Evolutionary conservation across 495 filamentous ascomycete genomes (phyloP).

Genomic region (Amphirosellinia nigrospora): DNA sequence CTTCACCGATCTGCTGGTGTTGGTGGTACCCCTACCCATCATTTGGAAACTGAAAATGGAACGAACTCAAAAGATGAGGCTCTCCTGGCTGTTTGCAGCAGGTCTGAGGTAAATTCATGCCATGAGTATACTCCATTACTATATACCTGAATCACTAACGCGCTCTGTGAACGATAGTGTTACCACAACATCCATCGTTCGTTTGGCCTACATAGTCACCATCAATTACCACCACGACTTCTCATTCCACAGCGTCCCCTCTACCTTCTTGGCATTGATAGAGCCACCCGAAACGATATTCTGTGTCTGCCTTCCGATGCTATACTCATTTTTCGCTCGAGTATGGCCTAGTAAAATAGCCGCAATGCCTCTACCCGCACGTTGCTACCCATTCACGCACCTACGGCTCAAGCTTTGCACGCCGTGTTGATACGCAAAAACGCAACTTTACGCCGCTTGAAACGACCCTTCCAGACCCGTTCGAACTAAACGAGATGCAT

Average conservation of each 20-base stretch:
- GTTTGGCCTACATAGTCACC: conserved; percentile 21
- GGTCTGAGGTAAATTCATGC: conserved; percentile 13
- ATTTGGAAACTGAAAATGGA: conserved; percentile 28
- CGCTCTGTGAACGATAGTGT: conserved; percentile 4
- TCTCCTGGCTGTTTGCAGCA: conserved; percentile 20
- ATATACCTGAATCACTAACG: not conserved
- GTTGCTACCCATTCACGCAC: conserved; percentile 4
- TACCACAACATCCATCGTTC: conserved; percentile 19
- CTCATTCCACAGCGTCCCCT: conserved; percentile 22
- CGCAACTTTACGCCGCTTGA: conserved; percentile 18
- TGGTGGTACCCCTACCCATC: conserved; percentile 17
- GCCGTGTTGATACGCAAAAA: conserved; percentile 13
- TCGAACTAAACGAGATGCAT: conserved; percentile 24
- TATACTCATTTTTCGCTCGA: conserved; percentile 16
- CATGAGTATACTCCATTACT: not conserved
- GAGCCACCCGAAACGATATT: conserved; percentile 21
- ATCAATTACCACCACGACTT: conserved; percentile 28
- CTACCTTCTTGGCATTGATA: conserved; percentile 21
- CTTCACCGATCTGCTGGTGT: conserved; percentile 24
- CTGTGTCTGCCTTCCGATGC: conserved; percentile 25
- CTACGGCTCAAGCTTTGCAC: conserved; percentile 10
- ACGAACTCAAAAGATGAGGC: conserved; percentile 22
- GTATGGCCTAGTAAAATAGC: not conserved
- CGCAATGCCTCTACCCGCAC: conserved; percentile 4
- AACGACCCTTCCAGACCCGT: conserved; percentile 13